Percentiles rank a stretch among this genome's conserved stretches.
Evolutionary conservation across 495 filamentous ascomycete genomes (phyloP).

Genomic region (Neurospora tetraspora): DNA sequence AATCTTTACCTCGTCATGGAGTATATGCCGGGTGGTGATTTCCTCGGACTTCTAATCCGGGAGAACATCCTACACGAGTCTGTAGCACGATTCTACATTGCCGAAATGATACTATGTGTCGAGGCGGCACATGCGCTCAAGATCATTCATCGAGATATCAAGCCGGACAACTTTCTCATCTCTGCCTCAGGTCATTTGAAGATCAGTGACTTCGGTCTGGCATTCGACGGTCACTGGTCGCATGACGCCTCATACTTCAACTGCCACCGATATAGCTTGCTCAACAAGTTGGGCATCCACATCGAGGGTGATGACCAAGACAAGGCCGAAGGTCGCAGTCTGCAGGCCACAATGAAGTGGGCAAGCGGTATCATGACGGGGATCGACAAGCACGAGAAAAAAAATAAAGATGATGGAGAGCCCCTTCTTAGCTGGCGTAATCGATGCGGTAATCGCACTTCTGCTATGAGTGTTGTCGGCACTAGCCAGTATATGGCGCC

Average conservation of each 20-base stretch:
- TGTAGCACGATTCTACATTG: slow-evolving; percentile 74
- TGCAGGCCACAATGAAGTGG: slow-evolving; percentile 38
- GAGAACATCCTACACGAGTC: slow-evolving; percentile 69
- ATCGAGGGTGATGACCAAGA: slow-evolving; percentile 71
- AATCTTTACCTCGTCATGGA: slow-evolving; percentile 93
- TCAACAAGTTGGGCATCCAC: slow-evolving; percentile 62
- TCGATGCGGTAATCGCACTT: slow-evolving; percentile 56
- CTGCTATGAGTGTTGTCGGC: slow-evolving; percentile 81
- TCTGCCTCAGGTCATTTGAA: slow-evolving; percentile 81
- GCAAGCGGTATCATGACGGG: slow-evolving; percentile 36
- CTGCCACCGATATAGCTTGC: slow-evolving; percentile 65
- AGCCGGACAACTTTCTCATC: slow-evolving; percentile 94
- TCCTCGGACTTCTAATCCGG: slow-evolving; percentile 74
- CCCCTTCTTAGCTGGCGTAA: slow-evolving; percentile 69
- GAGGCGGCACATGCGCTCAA: slow-evolving; percentile 80
- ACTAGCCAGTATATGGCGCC: slow-evolving; percentile 98
- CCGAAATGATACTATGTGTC: slow-evolving; percentile 91
- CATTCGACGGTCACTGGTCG: slow-evolving; percentile 90
- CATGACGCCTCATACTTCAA: slow-evolving; percentile 81
- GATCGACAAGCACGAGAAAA: slow-evolving; percentile 40
- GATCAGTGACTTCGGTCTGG: slow-evolving; percentile 90
- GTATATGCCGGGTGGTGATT: slow-evolving; percentile 94
- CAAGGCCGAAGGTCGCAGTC: slow-evolving; percentile 40
- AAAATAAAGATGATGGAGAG: slow-evolving; percentile 29
- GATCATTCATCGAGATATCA: slow-evolving; percentile 92